Base-by-base conservation (phyloP, 495 filamentous ascomycete species). In the Viridothelium virens region DNA sequence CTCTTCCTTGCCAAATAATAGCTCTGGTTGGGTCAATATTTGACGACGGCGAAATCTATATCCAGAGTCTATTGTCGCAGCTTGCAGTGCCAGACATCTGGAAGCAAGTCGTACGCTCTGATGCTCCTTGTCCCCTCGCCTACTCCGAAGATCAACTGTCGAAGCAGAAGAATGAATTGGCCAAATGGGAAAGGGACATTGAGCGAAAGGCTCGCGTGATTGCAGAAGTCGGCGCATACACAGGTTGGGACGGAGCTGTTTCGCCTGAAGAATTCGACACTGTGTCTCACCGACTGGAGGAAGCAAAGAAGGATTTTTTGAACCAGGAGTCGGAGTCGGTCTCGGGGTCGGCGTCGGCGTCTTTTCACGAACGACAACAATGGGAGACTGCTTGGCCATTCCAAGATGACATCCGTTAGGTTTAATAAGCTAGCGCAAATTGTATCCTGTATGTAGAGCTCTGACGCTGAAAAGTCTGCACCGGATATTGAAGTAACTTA, bases 11-110 rank as follows among this genome's bases (percentile, higher is more conserved):
- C 31, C 63, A 64, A 50, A 64, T 64, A 34, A 64, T 46, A 31
- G 63, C 38, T 50, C 12, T 64, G 63, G 63, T 46, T 33, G 38
- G 63, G 38, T 64, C 63, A 64, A 50, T 47, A 38, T 64, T 64
- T 44, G 41, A 44, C 41, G 41, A 44, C 41, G 41, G 41, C 41
- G 41, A 44, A 44, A 44, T 44, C 41, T 44, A 44, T 44, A 44
- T 44, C 41, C 0, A 44, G 41, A 44, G 41, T 44, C 41, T 44
- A 44, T 44, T 44, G 41, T 44, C 41, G 41, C 41, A 44, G 41
- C 41, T 44, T 44, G 41, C 41, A 44, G 41, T 14, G 41, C 41
- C 41, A 44, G 41, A 44, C 41, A 44, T 44, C 14, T 44, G 41
- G 41, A 44, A 44, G 41, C 6, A 44, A 14, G 41, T 44, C 14